Evolutionary conservation across 1,284 basidiomycete genomes (phyloP), one percentile per base, ranked within the genome.

Genomic region (Leccinum pachyderme): DNA sequence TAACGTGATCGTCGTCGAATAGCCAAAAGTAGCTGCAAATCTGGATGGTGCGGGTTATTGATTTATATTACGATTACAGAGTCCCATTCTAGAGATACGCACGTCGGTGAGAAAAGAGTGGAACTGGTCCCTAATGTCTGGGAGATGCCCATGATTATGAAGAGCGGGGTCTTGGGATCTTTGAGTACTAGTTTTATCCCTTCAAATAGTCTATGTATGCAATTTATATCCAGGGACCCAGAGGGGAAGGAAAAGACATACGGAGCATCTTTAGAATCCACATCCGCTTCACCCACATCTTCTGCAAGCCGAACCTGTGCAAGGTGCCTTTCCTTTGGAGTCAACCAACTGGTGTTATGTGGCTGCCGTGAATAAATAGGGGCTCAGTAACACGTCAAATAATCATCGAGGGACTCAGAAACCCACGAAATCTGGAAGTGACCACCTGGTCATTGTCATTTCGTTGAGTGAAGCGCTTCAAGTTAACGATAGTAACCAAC

Each of bases 31-130:
- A 6, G 75, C 70, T 0, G 85, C 82, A 44, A 89, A 73, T 0
- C 85, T 84, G 2, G 7, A 32, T 9, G 8, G 15, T 22, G 12
- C n/a, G 0, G 5, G 24, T 13, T 25, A 43, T 53, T 49, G 8
- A 47, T 59, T 8, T 51, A 18, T 18, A 18, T 18, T 18, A 18
- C 32, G 27, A 12, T 13, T 5, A 22, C 6, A 50, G 41, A 45
- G 6, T n/a, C 6, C 32, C 24, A 24, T 33, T 53, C 47, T 18
- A n/a, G 22, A 24, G 35, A 29, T 8, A 71, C 77, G 48, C 59
- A 84, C 81, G 84, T 86, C 27, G 84, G 84, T 73, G 88, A 89
- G 75, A 86, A 90, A 61, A 84, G 81, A 48, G 86, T 82, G 68
- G 89, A 90, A 48, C 83, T 85, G 32, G 86, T 73, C 1, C 86